Base-by-base conservation (phyloP, 495 filamentous ascomycete species). In the Penicillium goetzii region DNA sequence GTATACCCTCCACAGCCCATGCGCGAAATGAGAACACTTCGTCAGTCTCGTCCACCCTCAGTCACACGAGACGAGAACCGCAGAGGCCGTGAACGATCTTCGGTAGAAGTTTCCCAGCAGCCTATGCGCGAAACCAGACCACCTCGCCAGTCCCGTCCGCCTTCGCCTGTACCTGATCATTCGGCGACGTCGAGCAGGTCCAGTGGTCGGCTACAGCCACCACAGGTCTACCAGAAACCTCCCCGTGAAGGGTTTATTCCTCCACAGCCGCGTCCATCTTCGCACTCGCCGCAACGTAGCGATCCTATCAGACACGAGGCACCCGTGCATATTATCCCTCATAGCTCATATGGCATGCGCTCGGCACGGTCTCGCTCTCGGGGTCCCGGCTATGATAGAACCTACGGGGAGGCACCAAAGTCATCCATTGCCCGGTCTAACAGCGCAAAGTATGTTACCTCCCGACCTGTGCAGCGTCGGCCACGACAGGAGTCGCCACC, bases 341-440 rank as follows among this genome's bases (percentile, higher is more conserved):
- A 63, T 21, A 58, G 17, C 21, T 43, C 57, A 1, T 59, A 47
- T 25, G 43, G 36, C 53, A 34, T 30, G 17, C 49, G 54, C 34
- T 25, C 55, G 26, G 62, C 58, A 23, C 64, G 58, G 28, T 51
- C 61, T 25, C 43, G 30, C 32, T 30, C 61, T 41, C 54, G 45
- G 33, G 68, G 55, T 17, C 61, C 64, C 21, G 56, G 49, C 21
- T 56, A 62, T n/a, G 36, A 55, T 11, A 43, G 32, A 11, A n/a
- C 32, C 19, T 36, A 56, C 21, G 4, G 52, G 23, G 41, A 59
- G 36, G 43, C 56, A 1, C 41, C 45, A 21, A 58, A 56, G 5
- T 1, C 58, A 6, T 43, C 70, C 12, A 30, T 71, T 11, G 34
- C 41, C 40, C 68, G 71, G 28, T 68, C 74, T 21, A 72, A 63